Percentiles rank a stretch among this genome's conserved stretches.
Conservation (phyloP, 441 rosid species). For the Jatropha podagrica region DNA sequence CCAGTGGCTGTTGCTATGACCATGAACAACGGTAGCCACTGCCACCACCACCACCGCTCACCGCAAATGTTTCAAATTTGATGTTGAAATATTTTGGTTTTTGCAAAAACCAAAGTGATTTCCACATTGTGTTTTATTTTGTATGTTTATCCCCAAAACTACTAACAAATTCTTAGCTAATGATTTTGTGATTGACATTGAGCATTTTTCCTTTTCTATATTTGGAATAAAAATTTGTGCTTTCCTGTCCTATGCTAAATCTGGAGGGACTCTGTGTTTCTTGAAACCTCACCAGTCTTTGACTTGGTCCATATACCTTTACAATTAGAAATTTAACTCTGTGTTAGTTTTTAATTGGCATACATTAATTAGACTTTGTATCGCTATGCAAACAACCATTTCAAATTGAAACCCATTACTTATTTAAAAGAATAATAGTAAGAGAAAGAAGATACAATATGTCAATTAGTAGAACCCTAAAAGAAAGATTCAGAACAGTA, state of each 20-base stretch:
- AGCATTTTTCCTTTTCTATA: constrained; percentile 14
- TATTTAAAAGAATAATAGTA: too few relatives aligned
- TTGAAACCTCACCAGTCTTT: not conserved
- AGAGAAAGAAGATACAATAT: too few relatives aligned
- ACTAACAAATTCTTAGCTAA: constrained; percentile 22
- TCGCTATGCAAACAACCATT: too few relatives aligned
- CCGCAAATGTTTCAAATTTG: constrained; percentile 10
- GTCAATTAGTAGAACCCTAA: too few relatives aligned
- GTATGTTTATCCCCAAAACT: constrained; percentile 19
- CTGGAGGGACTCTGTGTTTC: not conserved
- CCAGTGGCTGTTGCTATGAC: constrained; percentile 11
- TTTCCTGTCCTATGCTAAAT: constrained; percentile 11
- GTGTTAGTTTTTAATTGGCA: too few relatives aligned
- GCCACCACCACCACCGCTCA: constrained; percentile 18
- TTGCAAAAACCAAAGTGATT: not conserved
- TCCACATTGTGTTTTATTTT: not conserved
- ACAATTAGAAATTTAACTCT: too few relatives aligned
- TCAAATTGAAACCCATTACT: too few relatives aligned
- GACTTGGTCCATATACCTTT: constrained; percentile 16
- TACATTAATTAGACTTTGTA: too few relatives aligned
- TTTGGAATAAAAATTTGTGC: constrained; percentile 14
- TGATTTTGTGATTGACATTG: constrained; percentile 21
- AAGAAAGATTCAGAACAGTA: too few relatives aligned
- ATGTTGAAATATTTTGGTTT: constrained; percentile 8
- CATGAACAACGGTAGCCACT: constrained; percentile 2